Percentiles rank a stretch among this genome's conserved stretches.
Conservation (phyloP, 1,139 yeast species). For the Suhomyces panamericanus region DNA sequence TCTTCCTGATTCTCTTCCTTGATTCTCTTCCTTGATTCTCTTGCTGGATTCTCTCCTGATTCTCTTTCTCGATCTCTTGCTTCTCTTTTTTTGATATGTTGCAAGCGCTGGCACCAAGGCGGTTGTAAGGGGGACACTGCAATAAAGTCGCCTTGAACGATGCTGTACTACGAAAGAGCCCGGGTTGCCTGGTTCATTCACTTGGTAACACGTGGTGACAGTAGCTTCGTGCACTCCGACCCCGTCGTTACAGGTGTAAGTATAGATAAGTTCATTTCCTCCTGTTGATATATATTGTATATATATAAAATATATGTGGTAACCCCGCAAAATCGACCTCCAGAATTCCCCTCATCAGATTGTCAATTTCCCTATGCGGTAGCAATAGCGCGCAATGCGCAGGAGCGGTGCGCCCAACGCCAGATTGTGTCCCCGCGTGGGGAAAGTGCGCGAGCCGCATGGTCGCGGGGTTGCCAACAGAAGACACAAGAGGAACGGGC, state of each 20-base stretch:
- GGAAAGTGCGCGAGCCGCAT: slow-evolving; percentile 7
- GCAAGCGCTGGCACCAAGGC: too few species aligned
- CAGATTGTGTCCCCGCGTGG: slow-evolving; percentile 11
- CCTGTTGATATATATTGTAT: background rate
- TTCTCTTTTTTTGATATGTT: too few species aligned
- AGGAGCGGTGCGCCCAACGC: slow-evolving; percentile 8
- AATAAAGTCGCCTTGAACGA: too few species aligned
- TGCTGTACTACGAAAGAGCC: too few species aligned
- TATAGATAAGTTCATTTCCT: background rate
- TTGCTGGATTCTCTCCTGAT: too few species aligned
- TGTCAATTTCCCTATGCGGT: slow-evolving; percentile 5
- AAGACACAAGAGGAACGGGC: too few species aligned
- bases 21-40: too few species aligned
- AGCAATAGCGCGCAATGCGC: slow-evolving; percentile 5
- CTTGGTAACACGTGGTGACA: background rate
- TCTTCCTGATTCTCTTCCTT: too few species aligned
- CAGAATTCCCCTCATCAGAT: slow-evolving; percentile 12
- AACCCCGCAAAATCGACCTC: slow-evolving; percentile 12
- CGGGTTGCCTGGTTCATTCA: too few species aligned
- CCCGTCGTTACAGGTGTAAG: background rate
- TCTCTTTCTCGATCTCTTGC: too few species aligned
- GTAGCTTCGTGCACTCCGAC: background rate
- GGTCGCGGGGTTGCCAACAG: slow-evolving; percentile 8
- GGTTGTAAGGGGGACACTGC: too few species aligned
- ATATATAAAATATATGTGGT: background rate